A percentile compares a stretch with the other conserved stretches of the same genome.
These are phyloP conservation scores for Fraxinus anomala DNA, from an alignment of 257 asterid genomes.

Conservation along the genomic window DNA sequence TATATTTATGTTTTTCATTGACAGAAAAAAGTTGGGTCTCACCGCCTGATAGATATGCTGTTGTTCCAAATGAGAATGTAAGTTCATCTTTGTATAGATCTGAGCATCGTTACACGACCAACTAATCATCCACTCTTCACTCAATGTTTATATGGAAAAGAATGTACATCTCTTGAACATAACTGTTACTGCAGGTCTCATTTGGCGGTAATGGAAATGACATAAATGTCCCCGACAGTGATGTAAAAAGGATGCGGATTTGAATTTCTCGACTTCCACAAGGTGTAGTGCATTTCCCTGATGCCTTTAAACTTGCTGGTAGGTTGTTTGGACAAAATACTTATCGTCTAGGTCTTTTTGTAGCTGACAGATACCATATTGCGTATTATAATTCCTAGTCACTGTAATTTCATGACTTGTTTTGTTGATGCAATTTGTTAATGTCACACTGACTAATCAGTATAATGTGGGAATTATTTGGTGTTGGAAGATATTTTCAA, in stretches of 20 bases:
- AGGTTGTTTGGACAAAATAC: not conserved
- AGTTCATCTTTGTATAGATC: constrained; percentile 23
- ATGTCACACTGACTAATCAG: not conserved
- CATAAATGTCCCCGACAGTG: constrained; percentile 72
- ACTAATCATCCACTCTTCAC: not conserved
- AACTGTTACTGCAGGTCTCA: constrained; percentile 34
- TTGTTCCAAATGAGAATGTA: constrained; percentile 86
- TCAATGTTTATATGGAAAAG: no score
- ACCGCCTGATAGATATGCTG: constrained; percentile 89
- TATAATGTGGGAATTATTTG: not conserved
- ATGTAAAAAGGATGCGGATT: constrained; percentile 66
- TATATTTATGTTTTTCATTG: constrained; percentile 11
- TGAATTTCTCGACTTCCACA: constrained; percentile 30
- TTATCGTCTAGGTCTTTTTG: not conserved
- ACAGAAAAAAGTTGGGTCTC: constrained; percentile 77
- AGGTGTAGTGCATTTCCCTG: not conserved
- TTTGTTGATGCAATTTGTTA: not conserved
- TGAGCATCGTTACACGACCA: not conserved
- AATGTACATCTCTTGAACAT: not conserved
- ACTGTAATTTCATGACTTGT: not conserved
- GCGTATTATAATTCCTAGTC: not conserved
- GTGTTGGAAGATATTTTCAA: no score
- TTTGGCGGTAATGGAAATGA: constrained; percentile 48
- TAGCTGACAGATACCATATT: not conserved
- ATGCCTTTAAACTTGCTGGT: not conserved